A percentile compares a stretch with the other conserved stretches of the same genome.
Conservation (phyloP, 306 rosid genomes). For the Trichosanthes cucumerina region DNA sequence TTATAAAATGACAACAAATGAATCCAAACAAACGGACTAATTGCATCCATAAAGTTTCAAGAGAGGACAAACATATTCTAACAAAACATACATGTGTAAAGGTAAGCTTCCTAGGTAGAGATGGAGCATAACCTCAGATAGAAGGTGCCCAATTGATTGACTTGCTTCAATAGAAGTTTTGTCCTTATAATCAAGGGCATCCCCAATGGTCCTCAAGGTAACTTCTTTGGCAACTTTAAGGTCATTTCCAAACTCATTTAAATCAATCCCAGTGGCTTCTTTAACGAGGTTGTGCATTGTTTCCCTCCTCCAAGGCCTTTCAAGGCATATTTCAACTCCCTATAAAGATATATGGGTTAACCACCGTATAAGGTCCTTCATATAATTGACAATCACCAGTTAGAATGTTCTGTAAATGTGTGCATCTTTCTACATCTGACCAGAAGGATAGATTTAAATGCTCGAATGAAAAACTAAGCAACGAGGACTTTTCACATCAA, state of each 20-base stretch:
- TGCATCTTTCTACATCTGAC: background rate
- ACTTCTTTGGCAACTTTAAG: constrained; percentile 58
- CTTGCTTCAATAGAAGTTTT: constrained; percentile 61
- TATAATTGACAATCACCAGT: constrained; percentile 6
- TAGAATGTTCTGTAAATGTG: background rate
- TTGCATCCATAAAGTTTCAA: background rate
- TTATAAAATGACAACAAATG: background rate
- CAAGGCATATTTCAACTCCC: constrained; percentile 81
- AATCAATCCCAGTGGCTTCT: constrained; percentile 64
- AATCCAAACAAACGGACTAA: background rate
- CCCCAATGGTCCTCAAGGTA: constrained; percentile 42
- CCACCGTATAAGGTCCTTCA: background rate
- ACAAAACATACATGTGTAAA: background rate
- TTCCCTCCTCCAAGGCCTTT: constrained; percentile 92
- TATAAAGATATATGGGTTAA: constrained; percentile 22
- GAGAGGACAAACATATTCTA: background rate
- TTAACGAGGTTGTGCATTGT: constrained; percentile 95
- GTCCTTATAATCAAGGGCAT: constrained; percentile 53
- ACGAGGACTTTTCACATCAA: background rate
- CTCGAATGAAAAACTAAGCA: background rate
- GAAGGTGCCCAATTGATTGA: constrained; percentile 71
- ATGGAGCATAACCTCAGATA: constrained; percentile 60
- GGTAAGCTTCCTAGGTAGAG: constrained; percentile 2
- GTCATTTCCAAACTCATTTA: constrained; percentile 53
- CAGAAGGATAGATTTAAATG: background rate